A percentile compares a stretch with the other conserved stretches of the same genome.
Evolutionary conservation across 306 rosid genomes (phyloP).

Genomic region (Vigna radiata): DNA sequence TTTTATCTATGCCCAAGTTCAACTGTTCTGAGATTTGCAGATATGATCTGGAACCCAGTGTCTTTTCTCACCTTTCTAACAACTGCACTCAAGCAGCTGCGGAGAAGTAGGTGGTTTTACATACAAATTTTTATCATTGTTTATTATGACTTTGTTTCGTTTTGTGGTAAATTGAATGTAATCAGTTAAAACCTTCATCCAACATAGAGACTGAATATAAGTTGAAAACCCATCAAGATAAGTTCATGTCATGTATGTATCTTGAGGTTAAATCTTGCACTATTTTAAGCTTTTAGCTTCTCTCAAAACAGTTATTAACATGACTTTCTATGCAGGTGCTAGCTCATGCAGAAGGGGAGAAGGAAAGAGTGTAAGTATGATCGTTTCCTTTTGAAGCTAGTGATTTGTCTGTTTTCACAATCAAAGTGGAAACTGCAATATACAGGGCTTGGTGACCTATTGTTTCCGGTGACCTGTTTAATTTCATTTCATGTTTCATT

Average conservation of each 20-base stretch:
- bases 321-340: slow-evolving; percentile 30
- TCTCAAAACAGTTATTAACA: background rate
- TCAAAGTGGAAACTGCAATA: background rate
- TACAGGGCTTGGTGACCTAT: background rate
- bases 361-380: slow-evolving; percentile 32
- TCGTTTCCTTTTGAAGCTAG: slow-evolving; percentile 13
- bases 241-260: background rate
- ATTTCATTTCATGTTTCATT: background rate
- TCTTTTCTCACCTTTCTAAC: slow-evolving; percentile 43
- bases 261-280: background rate
- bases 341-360: slow-evolving; percentile 9
- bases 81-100: slow-evolving; percentile 35
- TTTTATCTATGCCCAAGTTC: slow-evolving; percentile 48
- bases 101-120: slow-evolving; percentile 44
- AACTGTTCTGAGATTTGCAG: slow-evolving; percentile 51
- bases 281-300: background rate
- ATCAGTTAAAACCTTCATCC: background rate
- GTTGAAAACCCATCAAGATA: background rate
- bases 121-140: slow-evolving; percentile 17
- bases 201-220: background rate
- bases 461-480: background rate
- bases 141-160: slow-evolving; percentile 2
- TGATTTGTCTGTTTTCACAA: slow-evolving; percentile 4
- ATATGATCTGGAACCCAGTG: slow-evolving; percentile 43
- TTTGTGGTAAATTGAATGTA: background rate